Conservation (phyloP, 345 rosid species). For the Bretschneidera sinensis region DNA sequence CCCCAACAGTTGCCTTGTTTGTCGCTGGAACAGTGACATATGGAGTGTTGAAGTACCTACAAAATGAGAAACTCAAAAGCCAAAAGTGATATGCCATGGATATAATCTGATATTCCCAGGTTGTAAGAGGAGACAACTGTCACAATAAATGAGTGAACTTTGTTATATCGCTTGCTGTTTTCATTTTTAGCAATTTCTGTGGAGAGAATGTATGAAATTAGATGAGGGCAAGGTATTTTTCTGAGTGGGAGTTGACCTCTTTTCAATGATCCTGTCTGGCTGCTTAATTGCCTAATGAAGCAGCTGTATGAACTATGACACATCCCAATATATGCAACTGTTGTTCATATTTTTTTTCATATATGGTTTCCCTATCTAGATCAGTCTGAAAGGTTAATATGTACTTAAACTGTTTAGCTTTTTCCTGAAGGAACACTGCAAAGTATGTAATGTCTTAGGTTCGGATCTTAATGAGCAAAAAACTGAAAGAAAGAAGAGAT, state of each 20-base stretch:
- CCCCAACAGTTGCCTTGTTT: conserved; percentile 70
- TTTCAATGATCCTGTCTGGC: background rate
- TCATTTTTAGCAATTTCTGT: background rate
- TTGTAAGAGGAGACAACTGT: conserved; percentile 11
- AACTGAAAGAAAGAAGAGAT: no score
- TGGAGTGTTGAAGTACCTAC: conserved; percentile 75
- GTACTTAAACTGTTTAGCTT: no score
- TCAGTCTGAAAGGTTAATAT: no score
- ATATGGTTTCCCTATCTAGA: background rate
- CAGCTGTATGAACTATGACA: background rate
- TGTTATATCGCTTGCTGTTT: background rate
- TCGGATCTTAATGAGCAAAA: no score
- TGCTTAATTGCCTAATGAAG: background rate
- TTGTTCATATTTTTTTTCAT: background rate
- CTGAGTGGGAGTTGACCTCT: background rate
- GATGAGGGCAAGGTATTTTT: background rate
- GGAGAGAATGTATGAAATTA: background rate
- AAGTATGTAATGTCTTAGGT: no score
- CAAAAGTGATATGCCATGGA: conserved; percentile 31
- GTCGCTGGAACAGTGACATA: conserved; percentile 72
- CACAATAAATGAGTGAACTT: background rate
- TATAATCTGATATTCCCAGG: background rate
- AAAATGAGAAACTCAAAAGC: conserved; percentile 64
- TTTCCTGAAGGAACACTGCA: no score
- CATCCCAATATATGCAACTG: background rate